These are phyloP conservation scores for Vitis hybrid DNA, from an alignment of 177 flowering plant species.

Conservation along the genomic window DNA sequence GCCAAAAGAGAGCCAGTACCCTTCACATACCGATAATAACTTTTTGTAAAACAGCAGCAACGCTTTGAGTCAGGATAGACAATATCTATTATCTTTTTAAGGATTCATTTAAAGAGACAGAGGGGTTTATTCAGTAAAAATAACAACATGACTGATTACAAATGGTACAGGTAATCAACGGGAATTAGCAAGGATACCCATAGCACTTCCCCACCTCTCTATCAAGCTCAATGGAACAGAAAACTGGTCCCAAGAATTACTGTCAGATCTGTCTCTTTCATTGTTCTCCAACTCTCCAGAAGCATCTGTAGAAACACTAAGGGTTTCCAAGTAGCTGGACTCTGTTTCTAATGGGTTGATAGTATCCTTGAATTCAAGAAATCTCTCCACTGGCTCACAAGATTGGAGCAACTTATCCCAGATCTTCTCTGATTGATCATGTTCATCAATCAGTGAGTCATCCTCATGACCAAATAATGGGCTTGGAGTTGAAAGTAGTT, in stretches of 20 bases:
- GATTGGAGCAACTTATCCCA: constrained; percentile 32
- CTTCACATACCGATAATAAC: constrained; percentile 92
- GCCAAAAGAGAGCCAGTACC: constrained; percentile 97
- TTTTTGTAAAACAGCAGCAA: constrained; percentile 97
- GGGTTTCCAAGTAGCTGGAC: constrained; percentile 7
- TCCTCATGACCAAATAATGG: constrained; percentile 42
- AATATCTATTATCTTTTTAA: constrained; percentile 64
- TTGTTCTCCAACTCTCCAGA: constrained; percentile 19
- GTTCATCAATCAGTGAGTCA: constrained; percentile 16
- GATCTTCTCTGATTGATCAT: constrained; percentile 30
- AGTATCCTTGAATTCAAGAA: constrained; percentile 50
- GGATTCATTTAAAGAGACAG: constrained; percentile 14
- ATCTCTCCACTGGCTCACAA: constrained; percentile 66
- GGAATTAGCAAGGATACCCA: constrained; percentile 76
- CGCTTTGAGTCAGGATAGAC: constrained; percentile 88
- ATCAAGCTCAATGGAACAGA: constrained; percentile 74
- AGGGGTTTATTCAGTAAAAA: neutral
- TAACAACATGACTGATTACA: neutral
- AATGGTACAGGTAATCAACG: neutral
- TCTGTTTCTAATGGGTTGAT: constrained; percentile 16
- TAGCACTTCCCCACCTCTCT: constrained; percentile 92
- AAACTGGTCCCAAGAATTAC: constrained; percentile 28
- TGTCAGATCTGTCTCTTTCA: constrained; percentile 24
- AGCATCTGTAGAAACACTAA: constrained; percentile 16
- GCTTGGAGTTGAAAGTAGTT: constrained; percentile 55